A percentile compares a stretch with the other conserved stretches of the same genome.
phyloP scores from a whole-genome alignment of 164 flowering plant species.

The Annona cherimola region DNA sequence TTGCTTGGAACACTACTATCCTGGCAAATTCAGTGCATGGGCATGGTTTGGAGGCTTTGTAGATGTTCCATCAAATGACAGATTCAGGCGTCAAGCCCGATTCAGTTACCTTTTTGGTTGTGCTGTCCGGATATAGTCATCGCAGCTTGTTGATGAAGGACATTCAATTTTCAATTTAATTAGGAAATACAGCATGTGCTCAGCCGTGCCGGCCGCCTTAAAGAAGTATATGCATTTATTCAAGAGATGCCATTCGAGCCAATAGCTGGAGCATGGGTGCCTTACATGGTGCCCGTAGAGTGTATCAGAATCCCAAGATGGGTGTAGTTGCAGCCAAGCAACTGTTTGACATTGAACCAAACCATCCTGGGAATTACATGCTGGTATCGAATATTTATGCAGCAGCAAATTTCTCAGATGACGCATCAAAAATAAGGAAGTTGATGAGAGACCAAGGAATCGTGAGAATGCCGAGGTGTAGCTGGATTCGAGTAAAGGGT shows the following conservation, averaged over 20 bases:
- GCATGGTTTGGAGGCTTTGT: conserved; percentile 39
- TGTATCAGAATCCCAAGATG: conserved; percentile 46
- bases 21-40: conserved; percentile 63
- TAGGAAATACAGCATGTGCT: conserved; percentile 36
- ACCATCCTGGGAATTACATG: conserved; percentile 59
- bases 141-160: conserved; percentile 46
- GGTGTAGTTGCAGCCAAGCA: conserved; percentile 41
- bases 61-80: conserved; percentile 42
- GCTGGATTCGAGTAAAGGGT: conserved; percentile 52
- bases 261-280: conserved; percentile 60
- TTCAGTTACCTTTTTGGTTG: conserved; percentile 47
- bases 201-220: conserved; percentile 49
- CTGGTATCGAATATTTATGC: conserved; percentile 40
- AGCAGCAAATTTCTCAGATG: conserved; percentile 38
- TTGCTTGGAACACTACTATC: conserved; percentile 66
- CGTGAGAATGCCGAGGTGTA: conserved; percentile 41
- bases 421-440: conserved; percentile 46
- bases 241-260: conserved; percentile 51
- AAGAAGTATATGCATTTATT: conserved; percentile 48
- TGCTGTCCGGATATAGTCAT: conserved; percentile 56
- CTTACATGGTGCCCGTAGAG: conserved; percentile 50
- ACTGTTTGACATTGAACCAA: conserved; percentile 54
- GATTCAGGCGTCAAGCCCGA: conserved; percentile 42
- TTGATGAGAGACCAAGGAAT: conserved; percentile 50
- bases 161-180: conserved; percentile 36